A percentile compares a stretch with the other conserved stretches of the same genome.
These are phyloP conservation scores for Wickerhamomyces pijperi DNA, from an alignment of 805 yeast species.

Conservation along the genomic window DNA sequence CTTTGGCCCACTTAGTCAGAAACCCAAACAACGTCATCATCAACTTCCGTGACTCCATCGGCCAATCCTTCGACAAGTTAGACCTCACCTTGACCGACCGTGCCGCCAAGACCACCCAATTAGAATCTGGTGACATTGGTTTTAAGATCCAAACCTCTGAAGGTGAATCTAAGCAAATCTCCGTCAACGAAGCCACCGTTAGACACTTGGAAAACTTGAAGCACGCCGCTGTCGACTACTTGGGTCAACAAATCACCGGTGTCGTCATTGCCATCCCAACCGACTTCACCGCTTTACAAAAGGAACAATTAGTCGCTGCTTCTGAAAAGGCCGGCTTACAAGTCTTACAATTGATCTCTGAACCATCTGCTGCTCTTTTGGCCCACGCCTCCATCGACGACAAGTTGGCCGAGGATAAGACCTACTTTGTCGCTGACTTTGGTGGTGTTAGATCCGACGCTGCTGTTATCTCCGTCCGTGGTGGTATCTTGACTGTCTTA, in stretches of 20 bases:
- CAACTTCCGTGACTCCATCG: slow-evolving; percentile 90
- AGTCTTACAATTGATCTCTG: slow-evolving; percentile 80
- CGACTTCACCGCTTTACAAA: slow-evolving; percentile 68
- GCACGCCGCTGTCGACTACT: slow-evolving; percentile 84
- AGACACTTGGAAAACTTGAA: slow-evolving; percentile 79
- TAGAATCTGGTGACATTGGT: slow-evolving; percentile 51
- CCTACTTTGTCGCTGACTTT: slow-evolving; percentile 88
- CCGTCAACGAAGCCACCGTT: slow-evolving; percentile 68
- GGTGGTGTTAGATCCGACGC: slow-evolving; percentile 96
- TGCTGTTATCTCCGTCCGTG: slow-evolving; percentile 86
- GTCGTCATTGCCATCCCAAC: slow-evolving; percentile 88
- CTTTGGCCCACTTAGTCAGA: slow-evolving; percentile 83
- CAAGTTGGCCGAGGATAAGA: slow-evolving; percentile 43
- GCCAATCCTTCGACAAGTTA: slow-evolving; percentile 58
- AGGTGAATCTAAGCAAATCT: slow-evolving; percentile 38
- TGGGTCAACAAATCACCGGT: slow-evolving; percentile 71
- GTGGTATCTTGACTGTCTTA: slow-evolving; percentile 83
- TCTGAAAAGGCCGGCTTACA: slow-evolving; percentile 65
- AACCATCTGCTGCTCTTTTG: slow-evolving; percentile 84
- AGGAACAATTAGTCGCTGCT: slow-evolving; percentile 46
- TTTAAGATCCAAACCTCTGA: slow-evolving; percentile 44
- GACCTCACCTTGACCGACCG: slow-evolving; percentile 52
- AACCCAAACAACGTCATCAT: slow-evolving; percentile 78
- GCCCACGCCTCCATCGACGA: slow-evolving; percentile 50
- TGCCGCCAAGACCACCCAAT: slow-evolving; percentile 58